Evolutionary conservation across 345 rosid genomes (phyloP), one percentile per base, ranked within the genome.

Genomic region (Kandelia obovata): DNA sequence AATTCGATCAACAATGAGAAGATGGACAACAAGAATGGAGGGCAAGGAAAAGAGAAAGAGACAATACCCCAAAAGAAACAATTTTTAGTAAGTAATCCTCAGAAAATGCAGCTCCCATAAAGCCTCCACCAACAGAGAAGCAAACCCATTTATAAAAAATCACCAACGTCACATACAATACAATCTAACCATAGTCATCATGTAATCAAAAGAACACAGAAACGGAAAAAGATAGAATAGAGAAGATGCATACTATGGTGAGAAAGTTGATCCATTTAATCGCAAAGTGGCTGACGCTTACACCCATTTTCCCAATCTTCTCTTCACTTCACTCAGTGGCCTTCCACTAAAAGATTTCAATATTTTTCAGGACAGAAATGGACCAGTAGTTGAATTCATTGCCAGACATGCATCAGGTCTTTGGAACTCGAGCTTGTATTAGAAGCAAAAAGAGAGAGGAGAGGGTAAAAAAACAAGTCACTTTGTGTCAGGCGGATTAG

Each of bases 251-350:
- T 80, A 94, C 98, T 96, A 88, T 89, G 39, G 95, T 91, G 77
- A 91, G 85, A 65, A 94, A 89, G 81, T 94, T 94, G 75, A 91
- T 85, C 96, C 98, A 90, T 86, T 92, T 87, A 82, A 92, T 87
- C 26, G 89, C 84, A 69, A 90, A 88, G 77, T 85, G 89, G 81
- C 98, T 92, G 58, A 93, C 86, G 57, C 96, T 92, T 67, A 83
- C 80, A 58, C 96, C 98, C 96, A 90, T 70, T 68, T 79, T 63
- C 61, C 68, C 30, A 56, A 5, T 68, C 11, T 59, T 43, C 20
- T 68, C 11, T 59, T 43, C 20, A 34, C 25, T 58, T 43, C 53
- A 60, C 53, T 34, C 66, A 6, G 59, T 23, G 52, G 61, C 51
- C 56, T 69, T 53, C 30, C 19, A 65, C 67, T 58, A 23, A 17